Evolutionary conservation across 1,284 basidiomycete genomes (phyloP).

Genomic region (Coriolopsis trogii): DNA sequence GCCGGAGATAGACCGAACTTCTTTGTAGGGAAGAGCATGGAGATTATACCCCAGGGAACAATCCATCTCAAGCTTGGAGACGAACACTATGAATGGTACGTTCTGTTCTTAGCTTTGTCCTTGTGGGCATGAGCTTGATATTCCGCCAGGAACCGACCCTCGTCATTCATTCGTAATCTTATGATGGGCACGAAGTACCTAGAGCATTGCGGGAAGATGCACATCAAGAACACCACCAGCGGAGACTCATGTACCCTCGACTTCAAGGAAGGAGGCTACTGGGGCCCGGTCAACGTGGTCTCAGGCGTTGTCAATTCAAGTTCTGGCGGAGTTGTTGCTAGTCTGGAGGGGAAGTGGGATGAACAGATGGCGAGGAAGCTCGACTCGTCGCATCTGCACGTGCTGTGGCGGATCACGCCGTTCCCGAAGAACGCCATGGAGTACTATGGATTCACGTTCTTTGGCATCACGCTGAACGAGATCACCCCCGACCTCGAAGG

Average conservation of each 20-base stretch:
- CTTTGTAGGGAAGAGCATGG: constrained; percentile 75
- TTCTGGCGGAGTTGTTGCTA: constrained; percentile 55
- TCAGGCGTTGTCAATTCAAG: constrained; percentile 61
- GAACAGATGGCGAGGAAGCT: constrained; percentile 70
- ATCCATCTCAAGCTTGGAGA: constrained; percentile 66
- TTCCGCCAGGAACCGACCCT: constrained; percentile 73
- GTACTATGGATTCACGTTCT: constrained; percentile 84
- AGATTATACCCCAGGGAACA: constrained; percentile 78
- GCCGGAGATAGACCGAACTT: constrained; percentile 25
- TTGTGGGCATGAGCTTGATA: not conserved
- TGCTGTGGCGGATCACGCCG: constrained; percentile 75
- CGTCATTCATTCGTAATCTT: constrained; percentile 87
- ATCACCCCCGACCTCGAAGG: constrained; percentile 70
- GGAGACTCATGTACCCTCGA: constrained; percentile 67
- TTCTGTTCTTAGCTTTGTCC: not conserved
- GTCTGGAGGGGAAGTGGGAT: constrained; percentile 85
- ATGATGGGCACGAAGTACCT: constrained; percentile 91
- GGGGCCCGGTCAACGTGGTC: constrained; percentile 78
- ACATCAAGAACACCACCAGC: constrained; percentile 63
- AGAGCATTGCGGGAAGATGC: constrained; percentile 79
- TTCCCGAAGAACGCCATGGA: constrained; percentile 76
- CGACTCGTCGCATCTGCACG: constrained; percentile 68
- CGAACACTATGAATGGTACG: constrained; percentile 72
- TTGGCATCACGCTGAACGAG: constrained; percentile 83
- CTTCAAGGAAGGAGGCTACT: constrained; percentile 86